phyloP scores from a whole-genome alignment of 306 rosid species.

The Echinosophora koreensis region DNA sequence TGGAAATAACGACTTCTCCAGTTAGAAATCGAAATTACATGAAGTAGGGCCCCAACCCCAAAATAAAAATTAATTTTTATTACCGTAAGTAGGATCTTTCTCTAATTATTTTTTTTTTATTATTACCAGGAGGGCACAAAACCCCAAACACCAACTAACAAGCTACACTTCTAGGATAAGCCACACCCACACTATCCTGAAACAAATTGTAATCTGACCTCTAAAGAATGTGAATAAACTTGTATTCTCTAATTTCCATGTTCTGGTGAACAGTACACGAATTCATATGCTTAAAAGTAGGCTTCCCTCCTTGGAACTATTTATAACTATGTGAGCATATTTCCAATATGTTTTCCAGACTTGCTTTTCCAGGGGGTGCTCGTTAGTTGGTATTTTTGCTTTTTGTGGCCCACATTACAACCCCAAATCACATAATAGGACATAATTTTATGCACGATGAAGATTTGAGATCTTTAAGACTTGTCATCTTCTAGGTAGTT shows the following conservation, averaged over 20 bases:
- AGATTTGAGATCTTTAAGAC: slow-evolving; percentile 5
- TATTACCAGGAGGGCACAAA: too few relatives aligned
- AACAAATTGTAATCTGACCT: neutral
- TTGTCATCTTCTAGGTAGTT: slow-evolving; percentile 15
- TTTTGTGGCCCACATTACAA: neutral
- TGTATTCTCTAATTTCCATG: neutral
- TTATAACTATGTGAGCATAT: neutral
- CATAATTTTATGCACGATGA: slow-evolving; percentile 1
- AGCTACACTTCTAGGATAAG: too few relatives aligned
- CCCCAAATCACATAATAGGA: slow-evolving; percentile 25
- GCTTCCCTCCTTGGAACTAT: neutral
- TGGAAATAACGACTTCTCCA: neutral
- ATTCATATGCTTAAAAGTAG: slow-evolving; percentile 29
- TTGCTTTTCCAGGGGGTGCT: slow-evolving; percentile 14
- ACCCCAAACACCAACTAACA: too few relatives aligned
- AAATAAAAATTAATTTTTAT: too few relatives aligned
- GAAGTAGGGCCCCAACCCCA: neutral
- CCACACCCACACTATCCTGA: too few relatives aligned
- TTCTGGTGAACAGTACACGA: neutral
- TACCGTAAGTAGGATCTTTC: neutral
- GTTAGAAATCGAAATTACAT: neutral
- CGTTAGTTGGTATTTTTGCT: neutral
- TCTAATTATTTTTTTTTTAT: neutral
- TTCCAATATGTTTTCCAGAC: slow-evolving; percentile 4
- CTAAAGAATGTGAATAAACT: neutral